Evolutionary conservation across 2,329 filamentous ascomycete genomes (phyloP).

Genomic region (Aspergillus amoenus): DNA sequence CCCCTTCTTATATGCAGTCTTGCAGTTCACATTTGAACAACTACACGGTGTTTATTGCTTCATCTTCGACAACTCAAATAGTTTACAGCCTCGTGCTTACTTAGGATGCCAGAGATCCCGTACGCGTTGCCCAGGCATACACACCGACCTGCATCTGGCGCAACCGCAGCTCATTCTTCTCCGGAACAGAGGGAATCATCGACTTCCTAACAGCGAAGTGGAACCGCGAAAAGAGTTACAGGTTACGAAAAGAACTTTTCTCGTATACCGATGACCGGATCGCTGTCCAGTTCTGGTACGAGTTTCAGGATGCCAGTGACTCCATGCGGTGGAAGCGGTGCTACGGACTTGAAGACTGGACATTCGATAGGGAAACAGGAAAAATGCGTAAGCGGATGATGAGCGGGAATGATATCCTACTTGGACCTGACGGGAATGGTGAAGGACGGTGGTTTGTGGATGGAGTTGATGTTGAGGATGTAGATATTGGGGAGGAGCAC

Average conservation of each 20-base stretch:
- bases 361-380: constrained; percentile 43
- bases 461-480: constrained; percentile 42
- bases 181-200: constrained; percentile 66
- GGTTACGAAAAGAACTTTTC: constrained; percentile 80
- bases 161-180: constrained; percentile 70
- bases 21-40: no score
- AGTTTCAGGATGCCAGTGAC: constrained; percentile 67
- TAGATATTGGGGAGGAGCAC: constrained; percentile 35
- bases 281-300: constrained; percentile 89
- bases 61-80: no score
- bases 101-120: constrained; percentile 56
- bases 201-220: constrained; percentile 72
- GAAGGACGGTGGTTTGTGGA: constrained; percentile 48
- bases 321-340: constrained; percentile 76
- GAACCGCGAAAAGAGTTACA: constrained; percentile 69
- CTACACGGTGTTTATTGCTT: background rate
- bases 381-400: constrained; percentile 51
- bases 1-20: background rate
- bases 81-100: background rate
- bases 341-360: constrained; percentile 67
- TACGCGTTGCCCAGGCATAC: constrained; percentile 68
- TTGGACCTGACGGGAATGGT: constrained; percentile 43
- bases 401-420: constrained; percentile 47
- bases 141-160: constrained; percentile 77
- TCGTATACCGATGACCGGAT: constrained; percentile 73